phyloP scores from a whole-genome alignment of 2,329 filamentous ascomycete genomes.

The Karstenula rhodostoma region DNA sequence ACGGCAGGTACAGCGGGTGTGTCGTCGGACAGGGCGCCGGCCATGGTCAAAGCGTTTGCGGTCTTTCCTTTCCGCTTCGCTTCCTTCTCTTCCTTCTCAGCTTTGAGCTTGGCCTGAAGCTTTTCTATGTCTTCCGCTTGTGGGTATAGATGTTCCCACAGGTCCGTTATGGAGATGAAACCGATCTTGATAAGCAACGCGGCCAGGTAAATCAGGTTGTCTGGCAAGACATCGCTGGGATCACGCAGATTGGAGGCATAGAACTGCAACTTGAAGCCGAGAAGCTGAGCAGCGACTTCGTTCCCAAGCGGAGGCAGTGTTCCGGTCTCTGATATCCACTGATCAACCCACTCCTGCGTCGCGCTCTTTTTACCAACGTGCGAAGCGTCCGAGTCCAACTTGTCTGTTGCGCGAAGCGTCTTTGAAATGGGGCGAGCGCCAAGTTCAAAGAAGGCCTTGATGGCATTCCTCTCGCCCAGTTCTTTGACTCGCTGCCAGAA shows the following conservation, averaged over 20 bases:
- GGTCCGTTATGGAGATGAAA: slow-evolving; percentile 88
- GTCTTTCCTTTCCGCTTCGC: slow-evolving; percentile 70
- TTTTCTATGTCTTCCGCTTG: slow-evolving; percentile 82
- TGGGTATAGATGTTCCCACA: slow-evolving; percentile 92
- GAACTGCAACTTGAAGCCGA: slow-evolving; percentile 96
- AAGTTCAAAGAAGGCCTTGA: slow-evolving; percentile 89
- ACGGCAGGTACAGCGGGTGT: slow-evolving; percentile 61
- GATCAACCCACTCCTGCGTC: slow-evolving; percentile 47
- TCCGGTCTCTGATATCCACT: slow-evolving; percentile 83
- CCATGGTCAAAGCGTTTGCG: slow-evolving; percentile 85
- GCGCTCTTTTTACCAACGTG: slow-evolving; percentile 53
- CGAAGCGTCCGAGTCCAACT: slow-evolving; percentile 29
- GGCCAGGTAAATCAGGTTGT: slow-evolving; percentile 90
- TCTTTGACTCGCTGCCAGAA: slow-evolving; percentile 87
- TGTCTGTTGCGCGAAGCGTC: slow-evolving; percentile 41
- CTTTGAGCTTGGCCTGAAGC: slow-evolving; percentile 67
- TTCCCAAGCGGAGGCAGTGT: slow-evolving; percentile 88
- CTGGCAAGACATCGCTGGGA: slow-evolving; percentile 78
- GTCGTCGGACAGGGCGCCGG: slow-evolving; percentile 87
- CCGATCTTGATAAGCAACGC: slow-evolving; percentile 96
- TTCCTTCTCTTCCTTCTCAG: slow-evolving; percentile 79
- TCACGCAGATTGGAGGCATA: slow-evolving; percentile 84
- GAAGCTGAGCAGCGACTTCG: slow-evolving; percentile 87
- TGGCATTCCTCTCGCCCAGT: slow-evolving; percentile 61
- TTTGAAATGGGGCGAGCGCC: slow-evolving; percentile 72